These are phyloP conservation scores for Papiliotrema terrestris DNA, from an alignment of 1,284 basidiomycete species.

Conservation along the genomic window DNA sequence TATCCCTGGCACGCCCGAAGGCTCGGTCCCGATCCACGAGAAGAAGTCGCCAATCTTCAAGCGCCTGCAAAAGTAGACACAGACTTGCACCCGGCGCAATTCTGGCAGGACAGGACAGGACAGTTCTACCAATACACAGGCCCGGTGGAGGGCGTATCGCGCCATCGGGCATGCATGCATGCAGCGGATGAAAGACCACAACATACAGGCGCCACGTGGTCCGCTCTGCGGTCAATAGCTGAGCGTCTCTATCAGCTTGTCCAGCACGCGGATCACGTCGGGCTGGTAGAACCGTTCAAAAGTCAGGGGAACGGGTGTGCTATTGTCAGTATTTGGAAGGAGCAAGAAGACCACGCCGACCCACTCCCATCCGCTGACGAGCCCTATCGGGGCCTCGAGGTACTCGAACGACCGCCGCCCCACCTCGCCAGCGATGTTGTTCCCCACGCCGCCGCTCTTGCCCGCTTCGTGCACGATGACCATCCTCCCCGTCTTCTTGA, in stretches of 20 bases:
- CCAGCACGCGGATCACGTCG: constrained; percentile 74
- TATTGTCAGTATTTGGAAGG: constrained; percentile 36
- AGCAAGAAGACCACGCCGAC: constrained; percentile 43
- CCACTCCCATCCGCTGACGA: constrained; percentile 88
- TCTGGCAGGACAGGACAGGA: no score
- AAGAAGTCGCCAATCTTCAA: constrained; percentile 78
- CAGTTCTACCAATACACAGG: no score
- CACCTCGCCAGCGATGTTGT: constrained; percentile 80
- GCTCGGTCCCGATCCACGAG: constrained; percentile 84
- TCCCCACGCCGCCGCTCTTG: constrained; percentile 76
- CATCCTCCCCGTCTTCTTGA: constrained; percentile 73
- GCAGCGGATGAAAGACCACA: background rate
- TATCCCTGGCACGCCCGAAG: constrained; percentile 85
- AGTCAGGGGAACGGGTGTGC: constrained; percentile 72
- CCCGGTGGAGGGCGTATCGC: no score
- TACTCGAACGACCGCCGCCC: constrained; percentile 82
- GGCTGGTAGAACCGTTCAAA: constrained; percentile 90
- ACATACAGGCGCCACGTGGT: background rate
- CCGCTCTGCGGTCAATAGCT: constrained; percentile 56
- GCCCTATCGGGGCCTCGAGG: constrained; percentile 78
- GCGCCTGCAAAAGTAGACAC: constrained; percentile 64
- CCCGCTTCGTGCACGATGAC: constrained; percentile 91
- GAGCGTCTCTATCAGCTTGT: constrained; percentile 78
- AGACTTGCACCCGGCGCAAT: background rate
- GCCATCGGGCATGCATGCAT: background rate